Evolutionary conservation across 2,329 filamentous ascomycete species (phyloP), one percentile per base, ranked within the genome.

Genomic region (Ceratocystis cacaofunesta): DNA sequence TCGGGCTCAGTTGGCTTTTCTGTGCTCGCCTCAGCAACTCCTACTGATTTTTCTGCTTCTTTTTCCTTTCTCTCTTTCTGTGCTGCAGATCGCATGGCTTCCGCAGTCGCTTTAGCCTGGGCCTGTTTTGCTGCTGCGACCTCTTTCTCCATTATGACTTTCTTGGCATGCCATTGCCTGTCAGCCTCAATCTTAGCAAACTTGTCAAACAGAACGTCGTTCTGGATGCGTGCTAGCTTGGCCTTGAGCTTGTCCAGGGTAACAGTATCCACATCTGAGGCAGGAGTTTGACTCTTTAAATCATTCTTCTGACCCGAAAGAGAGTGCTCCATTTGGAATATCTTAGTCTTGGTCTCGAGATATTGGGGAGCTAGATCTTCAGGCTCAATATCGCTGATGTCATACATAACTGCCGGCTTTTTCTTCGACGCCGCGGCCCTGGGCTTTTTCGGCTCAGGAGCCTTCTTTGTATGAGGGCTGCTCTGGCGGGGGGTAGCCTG

Each of bases 351-450:
- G 19, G 89, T 82, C 17, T 86, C 83, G 22, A 99, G 71, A 74
- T 92, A 97, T 67, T 85, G 83, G 0, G 89, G 85, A 30, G 92
- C 78, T 66, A 92, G 77, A 50, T 87, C 82, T 68, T 92, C 87
- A 1, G 88, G 87, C 69, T 91, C 87, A 70, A 90, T 83, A 68
- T 89, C 86, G 70, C 83, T 84, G 6, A 67, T 17, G 71, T 88
- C 83, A 67, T 78, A 86, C n/a, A 60, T 30, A n/a, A 68, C 67
- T 17, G 72, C 70, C 30, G 73, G 74, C 70, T 77, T 82, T 66
- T 70, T 73, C 61, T 66, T 61, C 15, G 62, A 63, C 1, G 48
- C 48, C 15, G 48, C 19, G 1, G 48, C 48, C 19, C 28, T 52
- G 22, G 19, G 48, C 48, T 52, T 52, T 52, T 52, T 52, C 17